These are phyloP conservation scores for Elsinoe perseae DNA, from an alignment of 2,329 filamentous ascomycete species.

Conservation along the genomic window DNA sequence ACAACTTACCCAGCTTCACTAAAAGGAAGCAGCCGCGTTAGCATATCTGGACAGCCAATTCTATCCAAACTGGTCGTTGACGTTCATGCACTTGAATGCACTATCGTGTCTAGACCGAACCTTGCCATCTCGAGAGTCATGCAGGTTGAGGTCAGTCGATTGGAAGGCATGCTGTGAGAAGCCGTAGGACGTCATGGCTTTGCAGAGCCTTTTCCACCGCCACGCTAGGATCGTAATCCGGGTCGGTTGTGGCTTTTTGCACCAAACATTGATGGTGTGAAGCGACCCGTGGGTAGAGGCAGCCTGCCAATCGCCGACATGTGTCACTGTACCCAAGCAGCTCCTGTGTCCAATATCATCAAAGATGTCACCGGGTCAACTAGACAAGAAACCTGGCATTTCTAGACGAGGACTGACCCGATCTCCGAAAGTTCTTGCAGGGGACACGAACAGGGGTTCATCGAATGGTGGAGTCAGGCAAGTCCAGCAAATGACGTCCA, in stretches of 20 bases:
- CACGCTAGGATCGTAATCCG: neutral
- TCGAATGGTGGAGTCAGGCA: neutral
- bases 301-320: neutral
- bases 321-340: neutral
- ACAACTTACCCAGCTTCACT: too few relatives aligned
- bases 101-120: neutral
- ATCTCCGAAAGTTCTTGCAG: constrained; percentile 1
- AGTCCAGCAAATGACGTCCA: constrained; percentile 5
- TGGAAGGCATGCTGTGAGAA: neutral
- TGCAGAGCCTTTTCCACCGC: neutral
- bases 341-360: neutral
- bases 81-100: neutral
- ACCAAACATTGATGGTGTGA: constrained; percentile 2
- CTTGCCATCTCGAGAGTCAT: neutral
- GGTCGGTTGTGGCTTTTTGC: neutral
- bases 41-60: neutral
- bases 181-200: constrained; percentile 5
- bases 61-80: neutral
- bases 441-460: constrained; percentile 10
- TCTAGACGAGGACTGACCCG: neutral
- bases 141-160: neutral
- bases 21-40: neutral
- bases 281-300: neutral
- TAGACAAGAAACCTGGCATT: neutral
- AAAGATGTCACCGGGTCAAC: neutral